A percentile compares a stretch with the other conserved stretches of the same genome.
These are phyloP conservation scores for Dendrobium chrysotoxum DNA, from an alignment of 106 monocot species.

Conservation along the genomic window DNA sequence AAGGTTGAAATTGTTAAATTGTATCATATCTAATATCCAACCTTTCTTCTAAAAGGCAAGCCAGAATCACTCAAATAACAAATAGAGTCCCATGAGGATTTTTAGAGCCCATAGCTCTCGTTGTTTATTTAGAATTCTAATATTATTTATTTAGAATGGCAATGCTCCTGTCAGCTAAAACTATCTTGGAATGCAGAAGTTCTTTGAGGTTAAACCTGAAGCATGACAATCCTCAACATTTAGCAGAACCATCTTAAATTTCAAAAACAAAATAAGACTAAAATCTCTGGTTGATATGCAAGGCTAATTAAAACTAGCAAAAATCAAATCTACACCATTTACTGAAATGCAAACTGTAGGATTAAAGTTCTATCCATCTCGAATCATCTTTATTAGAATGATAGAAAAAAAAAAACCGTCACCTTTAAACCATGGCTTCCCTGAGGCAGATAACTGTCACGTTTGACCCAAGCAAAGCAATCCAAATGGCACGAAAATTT, in stretches of 20 bases:
- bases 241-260: not conserved
- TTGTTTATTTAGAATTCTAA: no score
- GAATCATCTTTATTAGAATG: not conserved
- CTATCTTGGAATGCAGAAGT: not conserved
- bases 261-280: not conserved
- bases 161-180: not conserved
- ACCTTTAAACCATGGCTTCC: constrained; percentile 99
- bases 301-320: not conserved
- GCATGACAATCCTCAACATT: not conserved
- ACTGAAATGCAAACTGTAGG: not conserved
- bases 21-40: not conserved
- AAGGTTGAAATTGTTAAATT: no score
- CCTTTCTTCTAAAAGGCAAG: no score
- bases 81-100: no score
- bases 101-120: no score
- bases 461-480: constrained; percentile 99
- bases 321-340: not conserved
- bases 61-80: no score
- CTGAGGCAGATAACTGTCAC: constrained; percentile 99
- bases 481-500: constrained; percentile 99
- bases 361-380: not conserved
- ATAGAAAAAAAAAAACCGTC: not conserved
- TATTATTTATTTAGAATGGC: no score
- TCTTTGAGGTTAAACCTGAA: not conserved
- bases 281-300: not conserved